Evolutionary conservation across 2,329 filamentous ascomycete genomes (phyloP), one percentile per base, ranked within the genome.

Genomic region (Exophiala xenobiotica): DNA sequence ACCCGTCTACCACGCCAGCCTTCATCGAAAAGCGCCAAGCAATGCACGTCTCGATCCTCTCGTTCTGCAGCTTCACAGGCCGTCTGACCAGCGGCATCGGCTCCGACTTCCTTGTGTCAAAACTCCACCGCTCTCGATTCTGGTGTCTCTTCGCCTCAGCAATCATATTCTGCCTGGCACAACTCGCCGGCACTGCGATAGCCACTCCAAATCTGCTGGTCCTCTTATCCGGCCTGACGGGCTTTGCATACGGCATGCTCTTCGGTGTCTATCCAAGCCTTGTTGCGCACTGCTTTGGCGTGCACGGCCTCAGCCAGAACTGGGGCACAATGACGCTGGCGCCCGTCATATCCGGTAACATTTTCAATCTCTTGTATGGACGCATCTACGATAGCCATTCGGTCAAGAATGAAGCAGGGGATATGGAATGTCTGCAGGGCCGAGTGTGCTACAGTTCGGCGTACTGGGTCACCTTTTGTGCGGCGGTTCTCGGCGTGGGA

Each of bases 271-370:
- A 88, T 68, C 93, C 93, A 0, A 91, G 90, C 9, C 83, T 97
- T 14, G 81, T 88, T 7, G 90, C 91, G 5, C 91, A 97, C 67
- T 86, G 87, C 0, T 99, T 99, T 67, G 93, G 93, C 6, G 87
- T 96, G 20, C 80, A 86, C 54, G 92, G 91, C 1, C 77, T 99
- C 40, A 90, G 87, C 49, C 89, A 96, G 66, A 99, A 97, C 65
- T 99, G 93, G 92, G 93, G 93, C 11, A 86, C 87, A 62, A 95
- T 99, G 84, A 96, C 90, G 0, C 75, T 96, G 41, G 86, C 89
- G 2, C 91, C 92, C 0, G 89, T 24, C 2, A 70, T 96, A 22
- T 90, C 86, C 6, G 91, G 90, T 43, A 95, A 97, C 63, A 69
- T 96, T 18, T 97, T 95, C 77, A 99, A 97, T 66, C 72, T 96